These are phyloP conservation scores for Phytophthora boehmeriae DNA, from an alignment of 352 stramenopile species.

Conservation along the genomic window DNA sequence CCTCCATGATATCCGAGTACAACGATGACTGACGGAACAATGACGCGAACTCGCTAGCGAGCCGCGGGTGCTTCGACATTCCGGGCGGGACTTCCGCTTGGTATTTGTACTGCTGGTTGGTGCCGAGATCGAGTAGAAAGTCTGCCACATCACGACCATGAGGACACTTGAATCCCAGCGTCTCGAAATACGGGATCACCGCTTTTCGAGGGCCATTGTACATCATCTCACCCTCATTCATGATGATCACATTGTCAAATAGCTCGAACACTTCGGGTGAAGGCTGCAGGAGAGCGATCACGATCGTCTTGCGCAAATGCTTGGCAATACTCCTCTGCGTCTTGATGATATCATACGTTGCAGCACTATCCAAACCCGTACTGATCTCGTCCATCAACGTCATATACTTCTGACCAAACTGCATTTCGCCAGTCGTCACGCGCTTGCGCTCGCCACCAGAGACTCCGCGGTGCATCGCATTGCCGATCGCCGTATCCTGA, in stretches of 20 bases:
- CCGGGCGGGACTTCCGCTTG: constrained; percentile 12
- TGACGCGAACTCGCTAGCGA: constrained; percentile 27
- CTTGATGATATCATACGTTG: constrained; percentile 71
- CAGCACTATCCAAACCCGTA: constrained; percentile 89
- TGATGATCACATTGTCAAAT: constrained; percentile 44
- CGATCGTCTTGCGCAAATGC: constrained; percentile 31
- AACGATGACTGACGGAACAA: constrained; percentile 30
- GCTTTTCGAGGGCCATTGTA: constrained; percentile 74
- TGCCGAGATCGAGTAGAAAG: constrained; percentile 48
- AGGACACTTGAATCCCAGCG: constrained; percentile 39
- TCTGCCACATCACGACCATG: constrained; percentile 36
- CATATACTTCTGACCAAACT: constrained; percentile 68
- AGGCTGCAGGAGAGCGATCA: constrained; percentile 83
- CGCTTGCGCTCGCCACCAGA: constrained; percentile 73
- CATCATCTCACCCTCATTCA: constrained; percentile 88
- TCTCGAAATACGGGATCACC: constrained; percentile 73
- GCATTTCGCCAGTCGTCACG: constrained; percentile 82
- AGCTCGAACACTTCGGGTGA: constrained; percentile 57
- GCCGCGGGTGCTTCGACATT: constrained; percentile 22
- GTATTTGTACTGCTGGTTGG: constrained; percentile 41
- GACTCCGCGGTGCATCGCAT: constrained; percentile 58
- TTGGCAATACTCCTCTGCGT: constrained; percentile 38
- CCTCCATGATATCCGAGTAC: constrained; percentile 16
- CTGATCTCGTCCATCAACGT: constrained; percentile 90
- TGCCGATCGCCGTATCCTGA: constrained; percentile 56